Evolutionary conservation across 2,329 filamentous ascomycete species (phyloP).

Genomic region (Harringtonia aguacate): DNA sequence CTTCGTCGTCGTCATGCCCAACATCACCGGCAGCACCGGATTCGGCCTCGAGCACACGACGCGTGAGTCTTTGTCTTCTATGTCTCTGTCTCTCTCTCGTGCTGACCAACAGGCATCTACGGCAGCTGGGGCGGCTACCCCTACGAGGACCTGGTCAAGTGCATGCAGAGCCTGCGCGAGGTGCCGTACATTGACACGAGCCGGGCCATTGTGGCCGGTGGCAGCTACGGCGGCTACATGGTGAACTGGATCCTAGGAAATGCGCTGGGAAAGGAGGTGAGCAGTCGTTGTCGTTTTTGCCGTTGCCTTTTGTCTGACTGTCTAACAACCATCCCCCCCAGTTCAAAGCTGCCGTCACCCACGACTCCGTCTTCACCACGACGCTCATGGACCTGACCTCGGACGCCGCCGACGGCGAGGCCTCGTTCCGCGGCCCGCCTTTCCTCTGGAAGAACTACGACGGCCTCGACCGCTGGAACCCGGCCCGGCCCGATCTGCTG

Average conservation of each 20-base stretch:
- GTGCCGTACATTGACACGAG: slow-evolving; percentile 42
- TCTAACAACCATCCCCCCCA: too few relatives aligned
- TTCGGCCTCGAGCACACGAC: slow-evolving; percentile 34
- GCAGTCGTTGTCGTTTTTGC: slow-evolving; percentile 1
- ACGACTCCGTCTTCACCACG: slow-evolving; percentile 32
- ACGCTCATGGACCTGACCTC: slow-evolving; percentile 14
- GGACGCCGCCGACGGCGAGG: slow-evolving; percentile 9
- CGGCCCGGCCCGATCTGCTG: slow-evolving; percentile 31
- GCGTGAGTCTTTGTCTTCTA: slow-evolving; percentile 2
- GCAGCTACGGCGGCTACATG: slow-evolving; percentile 49
- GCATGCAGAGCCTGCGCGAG: slow-evolving; percentile 38
- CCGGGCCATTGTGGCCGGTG: slow-evolving; percentile 41
- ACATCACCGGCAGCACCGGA: slow-evolving; percentile 46
- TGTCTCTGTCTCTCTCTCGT: background rate
- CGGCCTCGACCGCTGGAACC: slow-evolving; percentile 40
- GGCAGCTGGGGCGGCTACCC: slow-evolving; percentile 42
- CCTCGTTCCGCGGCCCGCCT: slow-evolving; percentile 31
- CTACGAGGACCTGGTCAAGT: slow-evolving; percentile 43
- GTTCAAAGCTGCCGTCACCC: slow-evolving; percentile 45
- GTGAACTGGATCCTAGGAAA: slow-evolving; percentile 48
- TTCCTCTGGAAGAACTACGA: slow-evolving; percentile 32
- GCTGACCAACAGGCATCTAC: slow-evolving; percentile 24
- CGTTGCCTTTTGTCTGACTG: background rate
- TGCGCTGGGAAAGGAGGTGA: slow-evolving; percentile 33
- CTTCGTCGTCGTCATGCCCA: slow-evolving; percentile 48